A percentile compares a stretch with the other conserved stretches of the same genome.
Conservation (phyloP, 2,329 filamentous ascomycete species). For the Emergomyces orientalis region DNA sequence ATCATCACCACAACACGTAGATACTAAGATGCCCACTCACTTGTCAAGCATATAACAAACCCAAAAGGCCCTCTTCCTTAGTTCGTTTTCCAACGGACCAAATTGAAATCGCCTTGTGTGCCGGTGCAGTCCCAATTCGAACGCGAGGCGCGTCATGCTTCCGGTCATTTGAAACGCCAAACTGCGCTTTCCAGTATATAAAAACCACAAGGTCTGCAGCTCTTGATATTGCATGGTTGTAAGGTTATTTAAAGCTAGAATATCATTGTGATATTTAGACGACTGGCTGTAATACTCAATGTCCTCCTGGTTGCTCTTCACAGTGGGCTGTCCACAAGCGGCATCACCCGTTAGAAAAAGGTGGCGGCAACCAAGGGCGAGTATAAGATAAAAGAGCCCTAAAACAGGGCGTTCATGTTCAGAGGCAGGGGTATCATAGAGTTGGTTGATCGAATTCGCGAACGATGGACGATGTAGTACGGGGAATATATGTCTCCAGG, state of each 20-base stretch:
- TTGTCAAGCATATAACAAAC: slow-evolving; percentile 15
- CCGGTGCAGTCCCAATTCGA: slow-evolving; percentile 14
- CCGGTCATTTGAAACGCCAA: slow-evolving; percentile 14
- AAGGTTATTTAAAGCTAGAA: slow-evolving; percentile 10
- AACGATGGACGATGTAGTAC: slow-evolving; percentile 14
- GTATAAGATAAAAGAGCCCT: slow-evolving; percentile 12
- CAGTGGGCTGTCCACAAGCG: slow-evolving; percentile 5
- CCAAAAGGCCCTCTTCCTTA: slow-evolving; percentile 14
- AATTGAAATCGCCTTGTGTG: slow-evolving; percentile 14
- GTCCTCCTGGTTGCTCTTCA: slow-evolving; percentile 12
- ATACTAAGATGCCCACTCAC: neutral
- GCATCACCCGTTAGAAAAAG: slow-evolving; percentile 8
- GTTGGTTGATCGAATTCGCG: slow-evolving; percentile 8
- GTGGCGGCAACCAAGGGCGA: slow-evolving; percentile 14
- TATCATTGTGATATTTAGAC: slow-evolving; percentile 10
- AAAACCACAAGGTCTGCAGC: slow-evolving; percentile 13
- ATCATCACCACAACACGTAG: neutral
- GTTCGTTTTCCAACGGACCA: slow-evolving; percentile 11
- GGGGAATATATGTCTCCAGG: slow-evolving; percentile 13
- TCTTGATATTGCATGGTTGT: slow-evolving; percentile 13
- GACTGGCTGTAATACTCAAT: slow-evolving; percentile 12
- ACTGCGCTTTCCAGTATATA: slow-evolving; percentile 14
- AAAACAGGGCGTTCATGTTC: slow-evolving; percentile 8
- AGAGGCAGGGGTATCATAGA: slow-evolving; percentile 7
- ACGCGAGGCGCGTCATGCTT: slow-evolving; percentile 11